Base-by-base conservation (phyloP, 768 basidiomycete species). In the Phlegmacium glaucopus region DNA sequence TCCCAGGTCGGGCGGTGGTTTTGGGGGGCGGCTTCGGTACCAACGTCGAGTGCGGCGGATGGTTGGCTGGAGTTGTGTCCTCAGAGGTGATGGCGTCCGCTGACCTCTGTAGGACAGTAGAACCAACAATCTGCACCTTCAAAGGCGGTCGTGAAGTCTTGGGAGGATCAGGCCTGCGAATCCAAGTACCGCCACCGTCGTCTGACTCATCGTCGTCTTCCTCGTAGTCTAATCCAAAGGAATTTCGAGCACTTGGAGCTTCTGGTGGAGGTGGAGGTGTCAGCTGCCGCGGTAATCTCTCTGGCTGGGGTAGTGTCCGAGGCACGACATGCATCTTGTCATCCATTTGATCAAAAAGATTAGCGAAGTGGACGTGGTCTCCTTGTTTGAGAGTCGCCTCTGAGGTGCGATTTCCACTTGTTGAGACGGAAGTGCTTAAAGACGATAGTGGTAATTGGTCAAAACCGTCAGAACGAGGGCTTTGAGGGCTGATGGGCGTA, bases 401-500 rank as follows among this genome's bases (percentile, higher is more conserved):
- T 1, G 59, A 53, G 39, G 45, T 47, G 4, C 49, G 48, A 35
- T 52, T 49, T 9, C 43, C 43, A 22, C 47, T 48, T 10, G 39
- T 50, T 22, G 48, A 47, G 16, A 49, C 44, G 13, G 42, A 29
- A 12, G 34, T 39, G 30, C 47, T 48, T 9, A 54, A 56, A 2
- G 61, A 56, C 11, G 57, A 58, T n/a, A 59, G 57, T 10, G 64
- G 59, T 4, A 61, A 61, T 12, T 66, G 55, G 17, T 60, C 64
- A 9, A 56, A 30, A 15, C 53, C 43, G 34, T 56, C 54, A 36
- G 57, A 55, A 27, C 45, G 50, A 38, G 75, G 77, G 44, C 75
- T 76, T 36, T 66, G 65, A 35, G 78, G 74, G 51, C 76, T 82
- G 44, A 78, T 69, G 9, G 86, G 86, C 39, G 85, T 87, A 30